Percentiles rank a stretch among this genome's conserved stretches.
Conservation (phyloP, 371 early-diverging fungal genomes). For the Syncephalastrum monosporum region DNA sequence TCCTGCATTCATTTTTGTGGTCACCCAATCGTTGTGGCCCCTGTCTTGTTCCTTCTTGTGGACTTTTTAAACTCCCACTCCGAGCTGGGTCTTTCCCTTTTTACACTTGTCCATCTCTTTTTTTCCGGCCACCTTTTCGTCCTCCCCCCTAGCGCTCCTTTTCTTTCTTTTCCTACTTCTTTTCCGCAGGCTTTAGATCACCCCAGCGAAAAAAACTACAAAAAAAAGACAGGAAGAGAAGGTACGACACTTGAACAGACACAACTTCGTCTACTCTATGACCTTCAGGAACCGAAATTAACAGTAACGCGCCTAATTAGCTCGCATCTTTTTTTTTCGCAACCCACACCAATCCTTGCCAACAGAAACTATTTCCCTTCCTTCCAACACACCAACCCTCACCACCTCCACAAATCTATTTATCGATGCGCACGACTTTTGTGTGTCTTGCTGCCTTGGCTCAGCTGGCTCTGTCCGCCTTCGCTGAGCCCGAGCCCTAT, state of each 20-base stretch:
- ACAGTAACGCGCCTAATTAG: not conserved
- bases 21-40: slow-evolving; percentile 14
- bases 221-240: slow-evolving; percentile 10
- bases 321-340: slow-evolving; percentile 1
- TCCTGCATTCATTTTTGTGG: slow-evolving; percentile 12
- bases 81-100: slow-evolving; percentile 11
- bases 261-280: too few relatives aligned
- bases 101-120: slow-evolving; percentile 6
- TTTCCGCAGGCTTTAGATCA: slow-evolving; percentile 5
- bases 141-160: slow-evolving; percentile 18
- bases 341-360: slow-evolving; percentile 9
- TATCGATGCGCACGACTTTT: slow-evolving; percentile 37
- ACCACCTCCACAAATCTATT: slow-evolving; percentile 5
- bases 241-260: not conserved
- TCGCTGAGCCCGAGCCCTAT: slow-evolving; percentile 34
- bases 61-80: slow-evolving; percentile 18
- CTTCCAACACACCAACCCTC: not conserved
- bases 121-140: slow-evolving; percentile 2
- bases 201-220: slow-evolving; percentile 4
- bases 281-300: not conserved
- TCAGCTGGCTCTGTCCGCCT: slow-evolving; percentile 36
- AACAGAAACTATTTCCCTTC: not conserved
- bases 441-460: slow-evolving; percentile 44
- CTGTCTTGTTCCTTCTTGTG: slow-evolving; percentile 13
- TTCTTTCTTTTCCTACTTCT: slow-evolving; percentile 14